Evolutionary conservation across 176 grass and related monocot species (phyloP).

Genomic region (Triticum urartu): DNA sequence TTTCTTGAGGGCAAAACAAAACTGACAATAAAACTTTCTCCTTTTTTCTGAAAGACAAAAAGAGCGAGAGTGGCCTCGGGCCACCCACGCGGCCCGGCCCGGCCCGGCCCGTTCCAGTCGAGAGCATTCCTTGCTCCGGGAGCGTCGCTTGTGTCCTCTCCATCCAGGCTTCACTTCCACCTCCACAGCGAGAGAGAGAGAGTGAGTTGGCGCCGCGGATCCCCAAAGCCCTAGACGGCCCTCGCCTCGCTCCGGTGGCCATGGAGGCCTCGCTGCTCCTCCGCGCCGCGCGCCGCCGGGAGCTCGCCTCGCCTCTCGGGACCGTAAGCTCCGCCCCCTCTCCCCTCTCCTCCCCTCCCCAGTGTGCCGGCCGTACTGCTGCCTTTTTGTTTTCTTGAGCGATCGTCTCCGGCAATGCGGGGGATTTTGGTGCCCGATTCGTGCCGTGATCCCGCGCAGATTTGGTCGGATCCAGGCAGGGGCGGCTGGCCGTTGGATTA

Average conservation of each 20-base stretch:
- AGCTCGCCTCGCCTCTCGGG: constrained; percentile 23
- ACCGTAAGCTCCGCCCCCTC: constrained; percentile 9
- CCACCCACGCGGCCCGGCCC: too few species aligned
- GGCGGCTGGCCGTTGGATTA: neutral
- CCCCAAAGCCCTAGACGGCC: neutral
- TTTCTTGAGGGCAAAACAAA: too few species aligned
- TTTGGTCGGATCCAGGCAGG: neutral
- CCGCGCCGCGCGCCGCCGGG: constrained; percentile 39
- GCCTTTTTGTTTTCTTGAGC: neutral
- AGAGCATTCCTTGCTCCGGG: too few species aligned
- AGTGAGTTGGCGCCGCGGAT: neutral
- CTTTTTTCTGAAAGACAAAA: too few species aligned
- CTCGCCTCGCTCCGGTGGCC: neutral
- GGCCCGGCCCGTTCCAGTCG: too few species aligned
- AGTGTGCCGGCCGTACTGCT: neutral
- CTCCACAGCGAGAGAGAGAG: too few species aligned
- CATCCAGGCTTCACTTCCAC: too few species aligned
- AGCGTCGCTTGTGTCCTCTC: too few species aligned
- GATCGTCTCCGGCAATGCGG: neutral
- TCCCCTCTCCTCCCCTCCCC: neutral
- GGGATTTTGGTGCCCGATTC: neutral
- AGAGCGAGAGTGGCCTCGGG: too few species aligned
- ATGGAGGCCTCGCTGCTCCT: constrained; percentile 45
- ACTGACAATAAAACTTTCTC: too few species aligned
- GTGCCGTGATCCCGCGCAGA: neutral